Evolutionary conservation across 495 filamentous ascomycete genomes (phyloP).

Genomic region (Acidomyces sp.): DNA sequence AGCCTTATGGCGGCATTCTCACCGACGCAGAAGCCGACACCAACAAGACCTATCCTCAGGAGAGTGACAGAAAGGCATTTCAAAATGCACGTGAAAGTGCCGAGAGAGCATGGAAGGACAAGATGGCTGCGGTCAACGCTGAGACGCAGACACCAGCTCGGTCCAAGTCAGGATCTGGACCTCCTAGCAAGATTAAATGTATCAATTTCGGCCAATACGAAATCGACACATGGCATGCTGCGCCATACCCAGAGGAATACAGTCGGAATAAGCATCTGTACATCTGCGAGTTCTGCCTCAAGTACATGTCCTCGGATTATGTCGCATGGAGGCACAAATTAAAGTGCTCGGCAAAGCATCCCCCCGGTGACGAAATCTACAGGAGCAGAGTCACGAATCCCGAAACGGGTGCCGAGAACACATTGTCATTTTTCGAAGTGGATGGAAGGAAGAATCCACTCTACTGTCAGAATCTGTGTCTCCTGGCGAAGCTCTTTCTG

Average conservation of each 20-base stretch:
- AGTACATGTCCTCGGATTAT: conserved; percentile 98
- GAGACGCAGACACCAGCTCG: conserved; percentile 37
- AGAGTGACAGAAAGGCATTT: conserved; percentile 68
- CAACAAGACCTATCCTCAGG: conserved; percentile 66
- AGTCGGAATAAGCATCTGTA: conserved; percentile 88
- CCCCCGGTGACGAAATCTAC: conserved; percentile 95
- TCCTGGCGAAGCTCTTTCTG: conserved; percentile 89
- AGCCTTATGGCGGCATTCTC: conserved; percentile 91
- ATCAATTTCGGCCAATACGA: conserved; percentile 96
- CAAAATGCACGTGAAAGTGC: conserved; percentile 77
- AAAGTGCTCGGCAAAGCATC: conserved; percentile 92
- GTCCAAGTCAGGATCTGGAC: conserved; percentile 64
- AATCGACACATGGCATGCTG: conserved; percentile 99
- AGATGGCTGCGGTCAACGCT: conserved; percentile 32
- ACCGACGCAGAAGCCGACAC: conserved; percentile 85
- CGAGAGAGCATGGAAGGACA: conserved; percentile 77
- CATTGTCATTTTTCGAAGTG: conserved; percentile 90
- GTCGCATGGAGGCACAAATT: conserved; percentile 91
- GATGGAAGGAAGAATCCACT: conserved; percentile 93
- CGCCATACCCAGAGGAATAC: conserved; percentile 96
- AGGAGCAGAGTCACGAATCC: conserved; percentile 32
- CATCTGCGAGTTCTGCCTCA: conserved; percentile 97
- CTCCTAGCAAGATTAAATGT: conserved; percentile 92
- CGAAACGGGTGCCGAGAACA: conserved; percentile 43
- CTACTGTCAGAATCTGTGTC: conserved; percentile 94